These are phyloP conservation scores for Sanghuangporus sanghuang DNA, from an alignment of 1,284 basidiomycete species.

Conservation along the genomic window DNA sequence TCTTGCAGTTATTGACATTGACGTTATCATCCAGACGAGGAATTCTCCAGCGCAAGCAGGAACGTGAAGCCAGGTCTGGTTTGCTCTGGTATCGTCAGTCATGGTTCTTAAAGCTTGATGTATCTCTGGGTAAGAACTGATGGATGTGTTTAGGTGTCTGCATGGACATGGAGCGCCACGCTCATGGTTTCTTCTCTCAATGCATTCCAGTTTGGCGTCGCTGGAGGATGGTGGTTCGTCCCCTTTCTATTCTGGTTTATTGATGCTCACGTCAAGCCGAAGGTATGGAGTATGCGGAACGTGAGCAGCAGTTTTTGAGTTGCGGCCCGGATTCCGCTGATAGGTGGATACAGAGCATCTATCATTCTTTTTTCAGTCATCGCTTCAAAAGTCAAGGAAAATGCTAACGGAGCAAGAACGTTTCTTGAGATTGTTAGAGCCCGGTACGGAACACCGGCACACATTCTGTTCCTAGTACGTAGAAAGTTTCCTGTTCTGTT, in stretches of 20 bases:
- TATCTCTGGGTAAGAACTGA: conserved; percentile 4
- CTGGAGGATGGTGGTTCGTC: conserved; percentile 29
- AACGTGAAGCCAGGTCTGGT: conserved; percentile 54
- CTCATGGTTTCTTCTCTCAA: conserved; percentile 26
- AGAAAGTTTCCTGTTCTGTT: conserved; percentile 53
- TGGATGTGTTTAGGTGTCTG: conserved; percentile 35
- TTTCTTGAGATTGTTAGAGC: conserved; percentile 57
- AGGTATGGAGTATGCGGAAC: conserved; percentile 55
- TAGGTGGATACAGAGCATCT: conserved; percentile 38
- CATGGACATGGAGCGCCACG: conserved; percentile 57
- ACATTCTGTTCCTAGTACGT: conserved; percentile 68
- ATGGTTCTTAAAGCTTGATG: conserved; percentile 33
- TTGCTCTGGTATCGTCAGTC: conserved; percentile 48
- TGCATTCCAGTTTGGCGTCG: conserved; percentile 1
- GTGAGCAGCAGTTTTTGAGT: neutral
- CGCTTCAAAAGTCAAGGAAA: conserved; percentile 70
- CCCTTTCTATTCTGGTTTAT: too few relatives aligned
- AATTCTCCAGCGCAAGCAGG: conserved; percentile 17
- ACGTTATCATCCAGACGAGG: conserved; percentile 6
- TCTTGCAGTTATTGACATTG: neutral
- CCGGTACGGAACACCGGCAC: conserved; percentile 73
- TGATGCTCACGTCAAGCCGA: too few relatives aligned
- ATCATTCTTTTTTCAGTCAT: conserved; percentile 69
- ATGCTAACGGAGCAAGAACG: conserved; percentile 56
- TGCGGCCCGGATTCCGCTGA: neutral